Conservation (phyloP, 306 rosid genomes). For the Castanea mollissima region DNA sequence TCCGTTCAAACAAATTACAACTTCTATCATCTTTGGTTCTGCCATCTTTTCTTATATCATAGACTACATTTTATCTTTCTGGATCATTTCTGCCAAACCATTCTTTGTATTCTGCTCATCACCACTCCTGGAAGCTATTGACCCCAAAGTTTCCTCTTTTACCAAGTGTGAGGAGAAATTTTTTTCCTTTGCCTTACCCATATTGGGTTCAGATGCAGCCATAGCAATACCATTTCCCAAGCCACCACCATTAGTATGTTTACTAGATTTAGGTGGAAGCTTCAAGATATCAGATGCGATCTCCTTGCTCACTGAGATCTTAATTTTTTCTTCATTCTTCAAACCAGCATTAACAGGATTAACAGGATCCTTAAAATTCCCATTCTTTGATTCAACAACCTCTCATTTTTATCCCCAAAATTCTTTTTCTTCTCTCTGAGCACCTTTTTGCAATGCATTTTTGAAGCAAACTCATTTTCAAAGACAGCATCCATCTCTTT, state of each 20-base stretch:
- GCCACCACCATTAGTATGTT: constrained; percentile 34
- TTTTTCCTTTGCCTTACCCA: constrained; percentile 42
- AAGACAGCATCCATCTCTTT: constrained; percentile 25
- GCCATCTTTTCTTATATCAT: constrained; percentile 37
- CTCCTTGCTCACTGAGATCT: constrained; percentile 54
- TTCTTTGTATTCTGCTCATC: constrained; percentile 23
- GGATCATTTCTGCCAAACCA: constrained; percentile 41
- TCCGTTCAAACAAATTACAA: background rate
- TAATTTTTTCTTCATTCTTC: constrained; percentile 46
- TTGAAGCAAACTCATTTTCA: constrained; percentile 38
- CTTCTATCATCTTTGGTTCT: background rate
- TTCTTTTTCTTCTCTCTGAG: constrained; percentile 42
- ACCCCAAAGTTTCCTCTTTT: constrained; percentile 36
- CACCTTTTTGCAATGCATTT: constrained; percentile 42
- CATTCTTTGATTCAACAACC: constrained; percentile 48
- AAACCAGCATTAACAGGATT: constrained; percentile 11
- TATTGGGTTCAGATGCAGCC: constrained; percentile 32
- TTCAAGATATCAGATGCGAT: constrained; percentile 68
- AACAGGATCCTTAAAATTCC: constrained; percentile 41
- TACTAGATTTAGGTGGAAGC: constrained; percentile 68
- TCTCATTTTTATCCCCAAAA: constrained; percentile 42
- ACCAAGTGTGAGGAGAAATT: constrained; percentile 22
- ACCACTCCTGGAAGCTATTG: constrained; percentile 26
- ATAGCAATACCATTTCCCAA: constrained; percentile 32
- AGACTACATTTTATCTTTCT: constrained; percentile 42